Evolutionary conservation across 2,329 filamentous ascomycete species (phyloP).

Genomic region (Seiridium cupressi): DNA sequence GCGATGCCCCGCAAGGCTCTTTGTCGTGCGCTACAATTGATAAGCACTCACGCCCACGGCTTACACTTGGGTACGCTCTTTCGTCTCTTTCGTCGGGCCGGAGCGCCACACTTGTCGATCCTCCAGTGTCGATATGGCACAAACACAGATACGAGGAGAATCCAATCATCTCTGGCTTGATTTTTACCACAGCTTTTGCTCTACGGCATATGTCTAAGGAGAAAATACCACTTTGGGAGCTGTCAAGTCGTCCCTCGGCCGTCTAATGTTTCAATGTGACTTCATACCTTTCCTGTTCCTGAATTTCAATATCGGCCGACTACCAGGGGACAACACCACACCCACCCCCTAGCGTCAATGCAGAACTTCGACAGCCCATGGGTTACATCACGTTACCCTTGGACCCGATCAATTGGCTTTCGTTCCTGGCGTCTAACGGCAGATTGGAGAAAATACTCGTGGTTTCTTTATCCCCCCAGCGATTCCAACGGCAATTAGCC

Average conservation of each 20-base stretch:
- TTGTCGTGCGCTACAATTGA: background rate
- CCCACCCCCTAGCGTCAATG: background rate
- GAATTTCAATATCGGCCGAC: slow-evolving; percentile 1
- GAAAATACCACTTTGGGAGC: background rate
- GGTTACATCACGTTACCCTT: background rate
- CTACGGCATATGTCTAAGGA: background rate
- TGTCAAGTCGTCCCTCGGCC: background rate
- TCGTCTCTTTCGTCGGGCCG: too few species aligned
- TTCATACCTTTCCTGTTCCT: slow-evolving; percentile 10
- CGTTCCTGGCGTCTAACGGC: background rate
- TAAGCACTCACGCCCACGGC: background rate
- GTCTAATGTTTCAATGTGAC: slow-evolving; percentile 5
- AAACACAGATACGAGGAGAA: too few species aligned
- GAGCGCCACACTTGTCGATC: too few species aligned
- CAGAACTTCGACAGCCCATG: background rate
- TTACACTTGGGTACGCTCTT: too few species aligned
- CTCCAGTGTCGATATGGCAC: too few species aligned
- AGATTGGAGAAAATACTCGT: background rate
- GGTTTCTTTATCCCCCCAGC: background rate
- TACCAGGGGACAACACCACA: background rate
- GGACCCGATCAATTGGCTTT: background rate
- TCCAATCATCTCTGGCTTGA: background rate
- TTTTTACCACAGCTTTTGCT: background rate
- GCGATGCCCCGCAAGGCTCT: background rate
- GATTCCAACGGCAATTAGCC: background rate